These are phyloP conservation scores for Saraca asoca DNA, from an alignment of 331 rosid genomes.

Conservation along the genomic window DNA sequence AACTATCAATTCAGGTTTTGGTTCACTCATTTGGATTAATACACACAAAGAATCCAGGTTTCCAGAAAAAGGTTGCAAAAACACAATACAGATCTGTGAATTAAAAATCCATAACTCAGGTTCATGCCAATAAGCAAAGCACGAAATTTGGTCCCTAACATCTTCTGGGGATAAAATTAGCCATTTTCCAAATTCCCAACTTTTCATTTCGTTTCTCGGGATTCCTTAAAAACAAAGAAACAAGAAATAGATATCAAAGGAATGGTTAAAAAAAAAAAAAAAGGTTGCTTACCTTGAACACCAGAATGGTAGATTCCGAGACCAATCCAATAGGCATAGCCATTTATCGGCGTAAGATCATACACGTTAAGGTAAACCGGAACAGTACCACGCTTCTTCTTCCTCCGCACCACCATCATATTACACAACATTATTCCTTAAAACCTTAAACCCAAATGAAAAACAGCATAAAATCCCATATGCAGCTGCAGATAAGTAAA, in stretches of 20 bases:
- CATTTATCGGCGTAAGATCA: slow-evolving; percentile 89
- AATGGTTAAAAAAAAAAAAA: background rate
- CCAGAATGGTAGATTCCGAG: slow-evolving; percentile 95
- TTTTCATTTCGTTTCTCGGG: slow-evolving; percentile 14
- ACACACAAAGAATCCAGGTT: background rate
- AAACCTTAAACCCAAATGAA: too few species aligned
- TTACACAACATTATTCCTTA: slow-evolving; percentile 56
- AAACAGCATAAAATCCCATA: too few species aligned
- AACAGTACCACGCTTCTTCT: slow-evolving; percentile 62
- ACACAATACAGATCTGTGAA: slow-evolving; percentile 36
- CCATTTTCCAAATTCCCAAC: slow-evolving; percentile 1
- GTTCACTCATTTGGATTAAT: background rate
- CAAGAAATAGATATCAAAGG: background rate
- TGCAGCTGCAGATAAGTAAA: too few species aligned
- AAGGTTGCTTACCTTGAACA: slow-evolving; percentile 62
- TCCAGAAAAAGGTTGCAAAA: background rate
- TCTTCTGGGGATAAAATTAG: background rate
- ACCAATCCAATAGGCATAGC: slow-evolving; percentile 92
- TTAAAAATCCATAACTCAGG: slow-evolving; percentile 2
- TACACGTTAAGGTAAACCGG: slow-evolving; percentile 87
- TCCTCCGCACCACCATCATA: slow-evolving; percentile 51
- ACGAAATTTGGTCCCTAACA: background rate
- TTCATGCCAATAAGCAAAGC: background rate
- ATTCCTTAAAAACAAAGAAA: slow-evolving; percentile 39
- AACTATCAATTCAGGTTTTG: too few species aligned